These are phyloP conservation scores for Neofusicoccum sp. DNA, from an alignment of 2,329 filamentous ascomycete genomes.

Conservation along the genomic window DNA sequence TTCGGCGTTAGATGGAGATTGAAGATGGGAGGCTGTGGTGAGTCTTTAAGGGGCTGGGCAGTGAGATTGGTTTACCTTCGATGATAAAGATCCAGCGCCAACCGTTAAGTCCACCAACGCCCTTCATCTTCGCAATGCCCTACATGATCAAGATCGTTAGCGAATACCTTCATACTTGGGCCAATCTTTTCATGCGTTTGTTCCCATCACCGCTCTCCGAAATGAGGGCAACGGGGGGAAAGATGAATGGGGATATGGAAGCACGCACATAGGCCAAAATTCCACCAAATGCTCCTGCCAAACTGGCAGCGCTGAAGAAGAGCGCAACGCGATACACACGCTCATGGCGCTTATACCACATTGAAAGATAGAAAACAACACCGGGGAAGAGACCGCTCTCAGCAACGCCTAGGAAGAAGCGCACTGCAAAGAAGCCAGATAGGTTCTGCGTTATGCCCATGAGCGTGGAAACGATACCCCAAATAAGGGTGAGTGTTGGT, in stretches of 20 bases:
- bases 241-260: no score
- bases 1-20: constrained; percentile 23
- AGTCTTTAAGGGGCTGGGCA: background rate
- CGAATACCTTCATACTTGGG: no score
- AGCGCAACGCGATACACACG: constrained; percentile 61
- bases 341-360: constrained; percentile 65
- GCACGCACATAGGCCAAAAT: constrained; percentile 52
- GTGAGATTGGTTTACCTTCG: constrained; percentile 25
- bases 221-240: background rate
- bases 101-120: constrained; percentile 49
- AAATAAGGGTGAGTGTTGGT: constrained; percentile 52
- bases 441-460: constrained; percentile 54
- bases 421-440: constrained; percentile 48
- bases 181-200: no score
- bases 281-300: constrained; percentile 64
- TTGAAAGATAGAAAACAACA: constrained; percentile 59
- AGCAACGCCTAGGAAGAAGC: constrained; percentile 47
- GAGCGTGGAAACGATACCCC: constrained; percentile 54
- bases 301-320: constrained; percentile 61
- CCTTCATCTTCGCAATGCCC: constrained; percentile 63
- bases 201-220: no score
- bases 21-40: background rate
- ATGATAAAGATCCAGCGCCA: constrained; percentile 48
- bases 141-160: constrained; percentile 23
- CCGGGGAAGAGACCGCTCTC: constrained; percentile 44